Base-by-base conservation (phyloP, 371 early-diverging fungal species). In the Mucor lusitanicus region DNA sequence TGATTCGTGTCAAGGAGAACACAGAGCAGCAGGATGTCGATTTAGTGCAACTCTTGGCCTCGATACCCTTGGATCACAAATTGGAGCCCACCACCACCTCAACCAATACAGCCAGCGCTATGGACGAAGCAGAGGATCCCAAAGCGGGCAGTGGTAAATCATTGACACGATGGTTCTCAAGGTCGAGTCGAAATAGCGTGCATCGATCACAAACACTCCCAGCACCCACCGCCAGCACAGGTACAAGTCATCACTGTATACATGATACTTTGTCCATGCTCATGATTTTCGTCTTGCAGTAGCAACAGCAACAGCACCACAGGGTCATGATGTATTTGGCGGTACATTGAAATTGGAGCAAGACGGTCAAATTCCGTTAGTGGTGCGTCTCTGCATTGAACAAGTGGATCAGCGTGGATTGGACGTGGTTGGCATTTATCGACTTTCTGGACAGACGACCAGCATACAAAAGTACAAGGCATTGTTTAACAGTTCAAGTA, bases 391-490 rank as follows among this genome's bases (percentile, higher is more conserved):
- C 11, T 92, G 94, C 74, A 72, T 89, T 66, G 72, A 77, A 25
- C 79, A 91, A 56, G 92, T 94, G 3, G 91, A 94, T 60, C 64
- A 74, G 23, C 72, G 91, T 61, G 91, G 88, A 9, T 61, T 89
- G 64, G 72, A 76, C 27, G 79, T 83, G 3, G 89, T 91, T 58
- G 94, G 94, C n/a, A 92, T 94, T 30, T 94, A 94, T 70, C 86
- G 94, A 39, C 71, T 94, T 21, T 91, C 91, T 13, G 94, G 94
- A 13, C 92, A 88, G 50, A 81, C 89, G 8, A 80, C 92, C 0
- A 81, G 86, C 53, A 86, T 93, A 53, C 88, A 89, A 63, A 90
- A 88, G 66, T 71, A 90, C 53, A 80, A 85, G 65, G 56, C 73
- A 3, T 74, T 69, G 42, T 87, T 87, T 67, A 91, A 92, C 69